Percentiles rank a stretch among this genome's conserved stretches.
phyloP scores from a whole-genome alignment of 225 moss, liverwort and hornwort genomes.

The Physcomitrium patens region DNA sequence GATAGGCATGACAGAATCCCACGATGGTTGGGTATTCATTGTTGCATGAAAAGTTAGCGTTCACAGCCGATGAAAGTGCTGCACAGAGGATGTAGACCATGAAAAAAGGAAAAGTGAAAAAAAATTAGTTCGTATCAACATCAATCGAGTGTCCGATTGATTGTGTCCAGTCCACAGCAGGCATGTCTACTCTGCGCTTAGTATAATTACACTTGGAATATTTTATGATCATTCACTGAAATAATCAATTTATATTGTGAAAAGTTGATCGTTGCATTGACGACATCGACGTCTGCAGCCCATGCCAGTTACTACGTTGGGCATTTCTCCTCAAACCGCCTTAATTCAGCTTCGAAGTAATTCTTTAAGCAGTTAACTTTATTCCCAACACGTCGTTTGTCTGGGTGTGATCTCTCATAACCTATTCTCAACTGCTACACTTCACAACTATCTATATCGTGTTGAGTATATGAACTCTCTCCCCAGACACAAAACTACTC shows the following conservation, averaged over 20 bases:
- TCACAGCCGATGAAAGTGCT: no score
- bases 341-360: background rate
- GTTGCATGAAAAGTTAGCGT: no score
- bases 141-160: no score
- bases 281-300: background rate
- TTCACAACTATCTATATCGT: slow-evolving; percentile 15
- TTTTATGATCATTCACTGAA: background rate
- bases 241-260: background rate
- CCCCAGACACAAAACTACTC: slow-evolving; percentile 19
- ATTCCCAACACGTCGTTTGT: slow-evolving; percentile 24
- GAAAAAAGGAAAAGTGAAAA: no score
- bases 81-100: no score
- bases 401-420: slow-evolving; percentile 25
- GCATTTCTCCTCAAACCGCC: slow-evolving; percentile 9
- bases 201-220: no score
- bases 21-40: no score
- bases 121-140: no score
- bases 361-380: slow-evolving; percentile 12
- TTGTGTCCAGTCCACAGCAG: background rate
- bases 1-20: no score
- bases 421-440: slow-evolving; percentile 8
- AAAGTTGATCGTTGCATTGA: background rate
- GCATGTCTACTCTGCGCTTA: no score
- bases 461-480: slow-evolving; percentile 24
- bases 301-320: background rate